Percentiles rank a stretch among this genome's conserved stretches.
These are phyloP conservation scores for Syzygium malaccense DNA, from an alignment of 441 rosid species.

Conservation along the genomic window DNA sequence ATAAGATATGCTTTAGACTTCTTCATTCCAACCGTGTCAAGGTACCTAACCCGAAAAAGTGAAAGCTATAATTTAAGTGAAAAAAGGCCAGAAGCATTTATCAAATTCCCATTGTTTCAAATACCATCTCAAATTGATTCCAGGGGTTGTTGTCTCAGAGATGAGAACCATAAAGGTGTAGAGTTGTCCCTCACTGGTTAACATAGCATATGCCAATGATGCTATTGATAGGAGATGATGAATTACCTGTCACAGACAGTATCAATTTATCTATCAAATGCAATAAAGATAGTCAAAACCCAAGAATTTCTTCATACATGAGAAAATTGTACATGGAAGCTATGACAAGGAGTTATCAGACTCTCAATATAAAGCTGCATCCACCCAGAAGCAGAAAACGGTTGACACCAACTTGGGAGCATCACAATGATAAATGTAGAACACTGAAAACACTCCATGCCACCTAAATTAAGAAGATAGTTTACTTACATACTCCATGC, in stretches of 20 bases:
- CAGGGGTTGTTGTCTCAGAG: conserved; percentile 43
- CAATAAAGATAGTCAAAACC: background rate
- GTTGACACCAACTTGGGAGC: background rate
- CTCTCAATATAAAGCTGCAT: background rate
- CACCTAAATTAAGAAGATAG: background rate
- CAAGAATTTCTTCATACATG: background rate
- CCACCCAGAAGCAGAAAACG: background rate
- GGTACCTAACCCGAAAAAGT: conserved; percentile 23
- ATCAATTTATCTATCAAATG: background rate
- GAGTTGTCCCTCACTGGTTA: conserved; percentile 34
- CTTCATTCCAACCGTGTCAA: conserved; percentile 49
- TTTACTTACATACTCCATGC: conserved; percentile 36
- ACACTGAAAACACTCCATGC: background rate
- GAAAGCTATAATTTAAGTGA: background rate
- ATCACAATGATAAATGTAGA: background rate
- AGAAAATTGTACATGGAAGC: background rate
- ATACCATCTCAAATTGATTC: conserved; percentile 42
- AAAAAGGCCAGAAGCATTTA: background rate
- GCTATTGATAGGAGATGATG: conserved; percentile 33
- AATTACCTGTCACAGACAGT: conserved; percentile 22
- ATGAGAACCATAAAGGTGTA: conserved; percentile 36
- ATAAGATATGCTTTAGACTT: conserved; percentile 40
- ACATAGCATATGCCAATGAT: conserved; percentile 32
- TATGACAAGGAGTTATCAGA: background rate
- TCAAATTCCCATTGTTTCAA: background rate